phyloP scores from a whole-genome alignment of 352 stramenopile genomes.

The Plasmopara viticola region DNA sequence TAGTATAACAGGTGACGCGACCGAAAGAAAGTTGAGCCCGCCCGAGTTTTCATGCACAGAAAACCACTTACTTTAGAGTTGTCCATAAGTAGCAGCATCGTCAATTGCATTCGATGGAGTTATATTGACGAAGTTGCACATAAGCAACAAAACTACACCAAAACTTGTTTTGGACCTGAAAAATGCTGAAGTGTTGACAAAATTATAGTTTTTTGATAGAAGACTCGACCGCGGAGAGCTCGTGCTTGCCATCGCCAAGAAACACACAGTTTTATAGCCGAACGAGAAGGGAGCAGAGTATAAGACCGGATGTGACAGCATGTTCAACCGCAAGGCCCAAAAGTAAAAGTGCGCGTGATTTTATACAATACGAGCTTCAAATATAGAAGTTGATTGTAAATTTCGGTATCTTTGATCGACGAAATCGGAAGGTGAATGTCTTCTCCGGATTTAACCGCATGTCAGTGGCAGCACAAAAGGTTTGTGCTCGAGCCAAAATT shows the following conservation, averaged over 20 bases:
- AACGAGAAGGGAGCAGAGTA: not conserved
- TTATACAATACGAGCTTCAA: not conserved
- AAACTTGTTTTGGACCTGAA: not conserved
- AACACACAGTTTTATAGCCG: not conserved
- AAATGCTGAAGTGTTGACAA: not conserved
- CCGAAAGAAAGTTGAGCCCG: not conserved
- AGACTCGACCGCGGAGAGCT: not conserved
- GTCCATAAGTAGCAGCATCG: not conserved
- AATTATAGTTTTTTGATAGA: not conserved
- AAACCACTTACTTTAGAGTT: not conserved
- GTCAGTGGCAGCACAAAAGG: not conserved
- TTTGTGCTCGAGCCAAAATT: not conserved
- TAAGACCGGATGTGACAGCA: not conserved
- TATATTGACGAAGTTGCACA: not conserved
- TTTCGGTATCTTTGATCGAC: not conserved
- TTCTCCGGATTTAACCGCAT: not conserved
- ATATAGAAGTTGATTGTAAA: not conserved
- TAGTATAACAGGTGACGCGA: not conserved
- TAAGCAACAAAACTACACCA: not conserved
- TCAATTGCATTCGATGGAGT: not conserved
- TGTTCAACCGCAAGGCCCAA: not conserved
- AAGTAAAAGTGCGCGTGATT: not conserved
- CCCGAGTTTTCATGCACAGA: too few species aligned
- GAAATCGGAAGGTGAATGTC: not conserved
- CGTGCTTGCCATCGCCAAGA: not conserved